A percentile compares a stretch with the other conserved stretches of the same genome.
These are phyloP conservation scores for Stephanodiscus minutulus DNA, from an alignment of 108 stramenopile genomes.

Conservation along the genomic window DNA sequence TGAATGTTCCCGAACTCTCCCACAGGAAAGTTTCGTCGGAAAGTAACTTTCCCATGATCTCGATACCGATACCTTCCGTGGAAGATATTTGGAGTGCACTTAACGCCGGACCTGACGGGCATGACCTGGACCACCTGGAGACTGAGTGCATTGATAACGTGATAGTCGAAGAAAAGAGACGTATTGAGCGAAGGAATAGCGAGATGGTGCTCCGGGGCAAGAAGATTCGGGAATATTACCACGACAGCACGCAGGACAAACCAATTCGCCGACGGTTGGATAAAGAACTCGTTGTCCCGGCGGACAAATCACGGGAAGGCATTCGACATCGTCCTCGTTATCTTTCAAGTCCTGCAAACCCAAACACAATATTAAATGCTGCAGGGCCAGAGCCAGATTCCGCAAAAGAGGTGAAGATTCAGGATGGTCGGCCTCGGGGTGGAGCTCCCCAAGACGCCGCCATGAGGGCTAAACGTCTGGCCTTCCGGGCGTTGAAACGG, in stretches of 20 bases:
- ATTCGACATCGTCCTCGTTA: background rate
- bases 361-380: conserved; percentile 8
- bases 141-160: background rate
- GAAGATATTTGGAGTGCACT: conserved; percentile 32
- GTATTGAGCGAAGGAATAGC: conserved; percentile 2
- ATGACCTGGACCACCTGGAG: conserved; percentile 33
- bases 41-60: conserved; percentile 10
- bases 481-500: conserved; percentile 6
- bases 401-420: conserved; percentile 18
- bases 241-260: background rate
- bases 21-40: background rate
- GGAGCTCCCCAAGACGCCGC: background rate
- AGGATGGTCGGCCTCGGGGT: conserved; percentile 1
- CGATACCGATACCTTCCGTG: conserved; percentile 23
- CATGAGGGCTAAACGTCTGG: conserved; percentile 4
- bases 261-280: conserved; percentile 5
- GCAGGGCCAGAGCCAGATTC: background rate
- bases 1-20: background rate
- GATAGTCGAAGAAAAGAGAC: background rate
- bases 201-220: background rate
- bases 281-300: conserved; percentile 8
- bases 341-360: background rate
- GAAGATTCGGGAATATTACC: conserved; percentile 4
- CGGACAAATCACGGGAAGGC: conserved; percentile 5
- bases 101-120: conserved; percentile 37